A percentile compares a stretch with the other conserved stretches of the same genome.
phyloP scores from a whole-genome alignment of 1,139 yeast species.

The Taphrina confusa region DNA sequence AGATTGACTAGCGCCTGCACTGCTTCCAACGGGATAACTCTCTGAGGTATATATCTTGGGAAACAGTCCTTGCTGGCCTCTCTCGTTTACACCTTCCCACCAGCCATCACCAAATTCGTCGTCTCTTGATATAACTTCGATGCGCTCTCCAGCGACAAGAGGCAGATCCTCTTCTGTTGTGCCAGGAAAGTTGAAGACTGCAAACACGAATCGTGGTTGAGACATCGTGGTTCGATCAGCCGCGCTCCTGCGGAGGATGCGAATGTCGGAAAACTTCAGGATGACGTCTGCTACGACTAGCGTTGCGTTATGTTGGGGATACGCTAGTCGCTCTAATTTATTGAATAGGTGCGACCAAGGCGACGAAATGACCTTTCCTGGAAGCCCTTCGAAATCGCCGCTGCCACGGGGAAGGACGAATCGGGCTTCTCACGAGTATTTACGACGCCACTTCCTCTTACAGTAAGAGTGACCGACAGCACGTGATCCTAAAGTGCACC shows the following conservation, averaged over 20 bases:
- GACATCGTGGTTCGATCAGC: slow-evolving; percentile 5
- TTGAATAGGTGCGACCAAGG: background rate
- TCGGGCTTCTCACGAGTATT: background rate
- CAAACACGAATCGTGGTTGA: slow-evolving; percentile 25
- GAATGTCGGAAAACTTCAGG: slow-evolving; percentile 7
- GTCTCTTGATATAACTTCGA: slow-evolving; percentile 89
- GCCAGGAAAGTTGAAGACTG: slow-evolving; percentile 59
- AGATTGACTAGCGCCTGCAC: slow-evolving; percentile 18
- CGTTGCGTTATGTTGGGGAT: no score
- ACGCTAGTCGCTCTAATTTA: no score
- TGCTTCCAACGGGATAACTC: slow-evolving; percentile 5
- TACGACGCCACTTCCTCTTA: background rate
- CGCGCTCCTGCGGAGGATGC: slow-evolving; percentile 8
- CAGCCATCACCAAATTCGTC: slow-evolving; percentile 96
- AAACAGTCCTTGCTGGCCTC: slow-evolving; percentile 73
- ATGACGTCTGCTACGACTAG: no score
- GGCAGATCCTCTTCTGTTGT: slow-evolving; percentile 87
- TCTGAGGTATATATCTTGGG: slow-evolving; percentile 68
- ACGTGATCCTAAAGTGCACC: no score
- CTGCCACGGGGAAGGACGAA: slow-evolving; percentile 1
- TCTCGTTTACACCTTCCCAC: slow-evolving; percentile 66
- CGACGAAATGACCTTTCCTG: slow-evolving; percentile 6
- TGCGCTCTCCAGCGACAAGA: slow-evolving; percentile 75
- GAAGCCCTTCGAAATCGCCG: background rate
- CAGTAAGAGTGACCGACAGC: no score